These are phyloP conservation scores for Saccharomyces hybrid DNA, from an alignment of 1,139 yeast species.

Conservation along the genomic window DNA sequence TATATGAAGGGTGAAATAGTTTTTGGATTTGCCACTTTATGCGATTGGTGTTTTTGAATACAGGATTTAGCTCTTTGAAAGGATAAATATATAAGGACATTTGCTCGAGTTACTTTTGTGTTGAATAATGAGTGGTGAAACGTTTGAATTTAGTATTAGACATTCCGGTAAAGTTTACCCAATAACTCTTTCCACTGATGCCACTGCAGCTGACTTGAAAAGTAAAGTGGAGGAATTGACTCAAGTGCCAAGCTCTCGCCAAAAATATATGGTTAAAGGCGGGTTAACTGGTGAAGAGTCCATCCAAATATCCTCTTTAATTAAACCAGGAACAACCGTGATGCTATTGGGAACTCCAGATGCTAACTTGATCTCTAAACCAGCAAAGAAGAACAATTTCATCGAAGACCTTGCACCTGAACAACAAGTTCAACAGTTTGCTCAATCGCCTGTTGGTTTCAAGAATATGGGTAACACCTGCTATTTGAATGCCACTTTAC, in stretches of 20 bases:
- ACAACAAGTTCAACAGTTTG: slow-evolving; percentile 34
- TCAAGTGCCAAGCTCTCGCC: slow-evolving; percentile 77
- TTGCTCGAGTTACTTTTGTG: not conserved
- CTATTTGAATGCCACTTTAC: slow-evolving; percentile 84
- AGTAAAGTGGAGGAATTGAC: slow-evolving; percentile 64
- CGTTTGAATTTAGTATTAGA: slow-evolving; percentile 41
- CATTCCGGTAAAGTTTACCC: slow-evolving; percentile 82
- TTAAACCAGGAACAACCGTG: slow-evolving; percentile 60
- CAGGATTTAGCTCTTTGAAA: not conserved
- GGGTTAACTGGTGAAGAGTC: slow-evolving; percentile 66
- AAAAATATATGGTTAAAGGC: slow-evolving; percentile 83
- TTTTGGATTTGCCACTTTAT: not conserved
- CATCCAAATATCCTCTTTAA: slow-evolving; percentile 28
- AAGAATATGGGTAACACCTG: slow-evolving; percentile 91
- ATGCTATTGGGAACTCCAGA: slow-evolving; percentile 94
- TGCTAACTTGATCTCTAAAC: slow-evolving; percentile 52
- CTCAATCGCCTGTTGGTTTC: slow-evolving; percentile 69
- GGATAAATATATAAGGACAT: not conserved
- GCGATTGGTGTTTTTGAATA: not conserved
- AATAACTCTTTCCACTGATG: slow-evolving; percentile 48
- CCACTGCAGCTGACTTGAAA: slow-evolving; percentile 65
- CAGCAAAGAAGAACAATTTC: slow-evolving; percentile 49
- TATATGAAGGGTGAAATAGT: not conserved
- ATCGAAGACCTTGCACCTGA: slow-evolving; percentile 57
- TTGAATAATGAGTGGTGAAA: not conserved